Percentiles rank a stretch among this genome's conserved stretches.
phyloP scores from a whole-genome alignment of 805 yeast genomes.

The Lachancea kluyveri region DNA sequence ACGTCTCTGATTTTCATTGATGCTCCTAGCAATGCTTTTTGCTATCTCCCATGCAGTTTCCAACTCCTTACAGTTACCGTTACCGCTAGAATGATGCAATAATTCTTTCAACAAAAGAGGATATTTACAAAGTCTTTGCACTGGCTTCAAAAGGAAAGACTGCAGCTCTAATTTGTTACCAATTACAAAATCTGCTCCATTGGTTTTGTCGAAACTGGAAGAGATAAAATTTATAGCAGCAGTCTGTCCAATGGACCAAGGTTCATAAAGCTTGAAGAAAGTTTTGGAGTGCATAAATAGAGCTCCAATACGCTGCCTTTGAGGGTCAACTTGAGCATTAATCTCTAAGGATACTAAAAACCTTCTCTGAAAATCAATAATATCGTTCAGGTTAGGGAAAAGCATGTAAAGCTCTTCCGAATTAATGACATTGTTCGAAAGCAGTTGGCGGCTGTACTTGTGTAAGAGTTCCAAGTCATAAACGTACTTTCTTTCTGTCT shows the following conservation, averaged over 20 bases:
- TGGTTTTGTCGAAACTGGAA: slow-evolving; percentile 37
- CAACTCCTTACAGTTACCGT: slow-evolving; percentile 59
- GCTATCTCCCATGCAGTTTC: slow-evolving; percentile 64
- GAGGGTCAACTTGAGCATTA: slow-evolving; percentile 67
- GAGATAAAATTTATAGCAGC: slow-evolving; percentile 78
- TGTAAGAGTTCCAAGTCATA: slow-evolving; percentile 77
- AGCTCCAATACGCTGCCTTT: slow-evolving; percentile 82
- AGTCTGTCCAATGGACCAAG: slow-evolving; percentile 89
- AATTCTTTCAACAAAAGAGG: slow-evolving; percentile 78
- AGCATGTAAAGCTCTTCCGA: slow-evolving; percentile 74
- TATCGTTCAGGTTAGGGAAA: slow-evolving; percentile 78
- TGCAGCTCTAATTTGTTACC: slow-evolving; percentile 87
- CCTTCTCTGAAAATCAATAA: slow-evolving; percentile 88
- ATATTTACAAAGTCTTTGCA: slow-evolving; percentile 93
- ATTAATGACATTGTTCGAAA: slow-evolving; percentile 58
- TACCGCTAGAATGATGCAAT: slow-evolving; percentile 52
- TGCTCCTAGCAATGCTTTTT: slow-evolving; percentile 77
- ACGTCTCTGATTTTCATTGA: slow-evolving; percentile 90
- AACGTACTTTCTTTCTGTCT: slow-evolving; percentile 89
- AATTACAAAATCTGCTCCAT: slow-evolving; percentile 56
- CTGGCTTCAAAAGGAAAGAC: slow-evolving; percentile 85
- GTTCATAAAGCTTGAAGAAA: slow-evolving; percentile 84
- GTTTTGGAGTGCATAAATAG: slow-evolving; percentile 79
- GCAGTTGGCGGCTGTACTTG: slow-evolving; percentile 61
- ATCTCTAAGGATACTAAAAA: slow-evolving; percentile 85